These are phyloP conservation scores for Zymoseptoria passerinii DNA, from an alignment of 2,329 filamentous ascomycete species.

Conservation along the genomic window DNA sequence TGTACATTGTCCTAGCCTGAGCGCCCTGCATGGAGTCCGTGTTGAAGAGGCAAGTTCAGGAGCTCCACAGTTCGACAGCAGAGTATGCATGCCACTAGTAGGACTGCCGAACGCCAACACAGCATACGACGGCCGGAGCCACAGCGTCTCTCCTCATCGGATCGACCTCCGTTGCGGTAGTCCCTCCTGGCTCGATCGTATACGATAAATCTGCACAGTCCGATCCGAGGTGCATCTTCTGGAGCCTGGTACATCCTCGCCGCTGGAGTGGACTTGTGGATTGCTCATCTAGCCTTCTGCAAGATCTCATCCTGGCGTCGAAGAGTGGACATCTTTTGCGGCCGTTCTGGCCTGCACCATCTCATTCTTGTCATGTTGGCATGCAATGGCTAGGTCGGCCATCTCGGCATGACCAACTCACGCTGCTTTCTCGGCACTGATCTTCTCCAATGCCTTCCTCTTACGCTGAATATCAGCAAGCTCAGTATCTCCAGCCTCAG, in stretches of 20 bases:
- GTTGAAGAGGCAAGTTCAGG: neutral
- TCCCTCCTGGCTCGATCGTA: neutral
- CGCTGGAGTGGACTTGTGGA: neutral
- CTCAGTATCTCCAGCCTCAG: slow-evolving; percentile 2
- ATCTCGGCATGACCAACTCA: neutral
- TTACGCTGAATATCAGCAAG: slow-evolving; percentile 6
- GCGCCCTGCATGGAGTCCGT: too few species aligned
- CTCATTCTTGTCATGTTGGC: neutral
- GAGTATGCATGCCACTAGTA: neutral
- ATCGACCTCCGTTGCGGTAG: neutral
- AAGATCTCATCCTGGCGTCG: neutral
- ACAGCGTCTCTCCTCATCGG: neutral
- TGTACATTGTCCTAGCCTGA: neutral
- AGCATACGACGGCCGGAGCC: neutral
- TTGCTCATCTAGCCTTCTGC: neutral
- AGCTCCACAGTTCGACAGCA: neutral
- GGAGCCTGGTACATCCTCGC: neutral
- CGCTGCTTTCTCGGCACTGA: slow-evolving; percentile 5
- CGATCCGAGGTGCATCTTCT: neutral
- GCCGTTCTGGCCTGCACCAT: neutral
- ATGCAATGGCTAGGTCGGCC: neutral
- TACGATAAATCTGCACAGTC: too few species aligned
- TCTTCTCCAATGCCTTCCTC: slow-evolving; percentile 28
- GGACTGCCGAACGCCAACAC: neutral
- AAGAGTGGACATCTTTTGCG: neutral